A percentile compares a stretch with the other conserved stretches of the same genome.
Conservation (phyloP, 2,329 filamentous ascomycete species). For the Scedosporium apiospermum region DNA sequence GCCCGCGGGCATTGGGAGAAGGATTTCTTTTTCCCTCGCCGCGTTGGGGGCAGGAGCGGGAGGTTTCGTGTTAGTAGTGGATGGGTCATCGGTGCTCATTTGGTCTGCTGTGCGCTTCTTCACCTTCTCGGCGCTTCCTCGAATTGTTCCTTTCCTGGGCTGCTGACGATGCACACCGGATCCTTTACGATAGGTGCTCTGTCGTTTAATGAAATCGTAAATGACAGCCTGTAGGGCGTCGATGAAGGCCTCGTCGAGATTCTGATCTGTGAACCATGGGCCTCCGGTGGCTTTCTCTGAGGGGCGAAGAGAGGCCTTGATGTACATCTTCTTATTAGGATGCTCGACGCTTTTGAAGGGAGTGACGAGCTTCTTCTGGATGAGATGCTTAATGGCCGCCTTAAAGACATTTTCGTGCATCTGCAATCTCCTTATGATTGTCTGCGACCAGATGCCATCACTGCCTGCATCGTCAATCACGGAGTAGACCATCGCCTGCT, state of each 20-base stretch:
- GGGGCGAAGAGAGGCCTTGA: constrained; percentile 75
- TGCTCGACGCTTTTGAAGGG: constrained; percentile 87
- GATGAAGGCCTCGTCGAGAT: constrained; percentile 83
- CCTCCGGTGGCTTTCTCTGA: constrained; percentile 88
- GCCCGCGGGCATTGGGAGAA: constrained; percentile 49
- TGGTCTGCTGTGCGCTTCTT: constrained; percentile 38
- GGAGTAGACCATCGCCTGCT: constrained; percentile 76
- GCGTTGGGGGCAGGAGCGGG: constrained; percentile 18
- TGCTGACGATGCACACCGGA: constrained; percentile 23
- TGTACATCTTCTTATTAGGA: constrained; percentile 90
- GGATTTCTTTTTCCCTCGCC: constrained; percentile 25
- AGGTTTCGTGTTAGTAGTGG: constrained; percentile 2
- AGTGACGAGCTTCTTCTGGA: constrained; percentile 73
- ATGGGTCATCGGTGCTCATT: constrained; percentile 15
- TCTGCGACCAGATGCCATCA: constrained; percentile 86
- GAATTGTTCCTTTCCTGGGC: constrained; percentile 48
- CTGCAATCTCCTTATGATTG: constrained; percentile 68
- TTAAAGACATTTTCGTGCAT: constrained; percentile 78
- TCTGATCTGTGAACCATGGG: constrained; percentile 87
- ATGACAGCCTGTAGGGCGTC: constrained; percentile 64
- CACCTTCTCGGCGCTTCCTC: constrained; percentile 33
- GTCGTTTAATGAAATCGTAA: constrained; percentile 60
- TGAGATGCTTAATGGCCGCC: constrained; percentile 73
- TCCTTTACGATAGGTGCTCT: constrained; percentile 56
- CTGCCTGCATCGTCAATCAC: constrained; percentile 78